Evolutionary conservation across 2,329 filamentous ascomycete species (phyloP), one percentile per base, ranked within the genome.

Genomic region (Setomelanomma holmii): DNA sequence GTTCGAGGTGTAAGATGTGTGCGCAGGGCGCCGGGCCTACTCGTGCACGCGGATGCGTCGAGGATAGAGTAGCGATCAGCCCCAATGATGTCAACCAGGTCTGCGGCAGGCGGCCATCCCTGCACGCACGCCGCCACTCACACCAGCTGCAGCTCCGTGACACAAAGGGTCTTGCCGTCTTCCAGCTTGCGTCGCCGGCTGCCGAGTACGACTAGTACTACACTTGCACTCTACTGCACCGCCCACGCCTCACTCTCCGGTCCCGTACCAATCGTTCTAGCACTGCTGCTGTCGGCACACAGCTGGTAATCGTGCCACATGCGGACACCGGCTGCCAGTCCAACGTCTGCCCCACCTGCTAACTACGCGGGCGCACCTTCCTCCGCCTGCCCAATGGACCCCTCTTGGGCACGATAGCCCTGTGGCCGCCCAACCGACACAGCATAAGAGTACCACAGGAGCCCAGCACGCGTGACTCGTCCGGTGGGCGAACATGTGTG

Each of bases 391-490:
- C 55, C 55, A 54, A 57, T 36, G 22, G 47, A 43, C 55, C 40
- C 46, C 40, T 23, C 46, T 55, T 38, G 39, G 53, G 50, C 51
- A 49, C 42, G 45, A 55, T 58, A 50, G 51, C 53, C 55, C 49
- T 54, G 48, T 46, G 41, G 23, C 30, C 42, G 49, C 56, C 56
- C 56, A 57, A 58, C 53, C 20, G 7, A 30, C 16, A 35, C 17
- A 35, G 21, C 19, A 35, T 16, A 35, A 45, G 14, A 21, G 14
- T 8, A 6, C 27, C 27, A 30, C 24, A 24, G 23, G 30, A 39
- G 48, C 45, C 52, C 20, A 42, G 36, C 47, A 54, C 49, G 42
- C 52, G 49, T 55, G 52, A 60, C 57, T 51, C 45, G 51, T 55
- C 58, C 50, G 52, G 40, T 47, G 42, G 23, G 21, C 40, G 41